phyloP scores from a whole-genome alignment of 176 grass and related monocot genomes.

The Zea mays region Zm-B73-REFERENCE-NAM-5.0 NC_050101.1:174531001-174531500 shows the following conservation, averaged over 20 bases:
- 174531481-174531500: constrained; percentile 63
- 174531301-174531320: not conserved
- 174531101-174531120: not conserved
- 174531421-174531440: constrained; percentile 65
- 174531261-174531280: not conserved
- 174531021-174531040: not conserved
- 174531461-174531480: constrained; percentile 93
- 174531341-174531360: constrained; percentile 47
- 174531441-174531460: constrained; percentile 59
- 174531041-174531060: not conserved
- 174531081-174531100: not conserved
- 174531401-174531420: constrained; percentile 91
- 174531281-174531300: no score
- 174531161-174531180: constrained; percentile 6
- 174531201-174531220: not conserved
- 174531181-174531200: not conserved
- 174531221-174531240: not conserved
- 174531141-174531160: not conserved
- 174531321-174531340: not conserved
- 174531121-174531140: not conserved
- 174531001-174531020: no score
- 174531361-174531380: constrained; percentile 95
- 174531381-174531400: constrained; percentile 81
- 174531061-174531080: not conserved
- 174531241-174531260: not conserved